phyloP scores from a whole-genome alignment of 1,284 basidiomycete genomes.

The Macrocystidia cucumis region DNA sequence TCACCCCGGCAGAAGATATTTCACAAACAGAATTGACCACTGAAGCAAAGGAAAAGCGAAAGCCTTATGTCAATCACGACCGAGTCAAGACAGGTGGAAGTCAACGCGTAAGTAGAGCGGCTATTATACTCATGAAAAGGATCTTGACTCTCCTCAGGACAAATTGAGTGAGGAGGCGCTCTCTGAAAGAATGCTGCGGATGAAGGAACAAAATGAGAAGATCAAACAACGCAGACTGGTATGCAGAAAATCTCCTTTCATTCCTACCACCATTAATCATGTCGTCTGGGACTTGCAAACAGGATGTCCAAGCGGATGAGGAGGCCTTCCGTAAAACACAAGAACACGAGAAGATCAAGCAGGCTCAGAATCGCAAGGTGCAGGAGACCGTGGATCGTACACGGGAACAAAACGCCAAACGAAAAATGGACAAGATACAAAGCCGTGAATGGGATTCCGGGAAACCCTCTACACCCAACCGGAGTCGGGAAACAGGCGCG shows the following conservation, averaged over 20 bases:
- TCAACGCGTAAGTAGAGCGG: slow-evolving; percentile 44
- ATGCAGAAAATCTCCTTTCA: slow-evolving; percentile 12
- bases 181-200: slow-evolving; percentile 63
- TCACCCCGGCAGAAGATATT: too few species aligned
- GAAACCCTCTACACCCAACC: too few species aligned
- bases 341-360: slow-evolving; percentile 46
- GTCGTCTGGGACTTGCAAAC: slow-evolving; percentile 7
- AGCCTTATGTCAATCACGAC: slow-evolving; percentile 68
- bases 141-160: slow-evolving; percentile 36
- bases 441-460: slow-evolving; percentile 78
- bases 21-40: too few species aligned
- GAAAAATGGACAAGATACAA: slow-evolving; percentile 72
- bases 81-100: slow-evolving; percentile 74
- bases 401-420: slow-evolving; percentile 66
- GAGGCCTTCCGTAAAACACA: slow-evolving; percentile 66
- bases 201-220: slow-evolving; percentile 72
- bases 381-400: slow-evolving; percentile 61
- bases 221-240: slow-evolving; percentile 72
- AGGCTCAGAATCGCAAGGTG: slow-evolving; percentile 49
- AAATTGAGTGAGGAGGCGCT: slow-evolving; percentile 70
- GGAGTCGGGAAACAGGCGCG: slow-evolving; percentile 30
- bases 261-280: slow-evolving; percentile 5
- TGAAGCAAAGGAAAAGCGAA: slow-evolving; percentile 34
- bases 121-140: slow-evolving; percentile 12
- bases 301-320: slow-evolving; percentile 76